Evolutionary conservation across 805 yeast species (phyloP).

Genomic region (Candida anglica): DNA sequence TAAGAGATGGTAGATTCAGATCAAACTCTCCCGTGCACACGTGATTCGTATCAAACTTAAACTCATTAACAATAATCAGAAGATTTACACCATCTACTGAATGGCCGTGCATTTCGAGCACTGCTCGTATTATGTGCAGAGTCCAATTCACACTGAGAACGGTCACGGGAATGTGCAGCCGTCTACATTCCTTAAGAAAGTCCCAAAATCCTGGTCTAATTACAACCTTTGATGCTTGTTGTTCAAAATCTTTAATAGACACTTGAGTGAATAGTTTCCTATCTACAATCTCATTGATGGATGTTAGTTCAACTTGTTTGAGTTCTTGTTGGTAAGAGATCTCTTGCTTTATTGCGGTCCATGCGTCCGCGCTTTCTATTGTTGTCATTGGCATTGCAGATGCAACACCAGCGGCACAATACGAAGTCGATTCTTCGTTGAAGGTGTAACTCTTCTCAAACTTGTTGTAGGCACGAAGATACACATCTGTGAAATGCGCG

Average conservation of each 20-base stretch:
- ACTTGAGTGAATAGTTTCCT: constrained; percentile 42
- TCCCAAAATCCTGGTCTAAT: constrained; percentile 37
- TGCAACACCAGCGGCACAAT: background rate
- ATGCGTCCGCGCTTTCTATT: background rate
- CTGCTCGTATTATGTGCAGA: constrained; percentile 38
- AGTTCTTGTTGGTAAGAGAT: constrained; percentile 42
- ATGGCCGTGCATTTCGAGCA: constrained; percentile 18
- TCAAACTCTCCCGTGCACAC: constrained; percentile 29
- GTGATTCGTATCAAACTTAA: constrained; percentile 30
- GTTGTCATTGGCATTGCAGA: background rate
- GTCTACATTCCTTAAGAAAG: constrained; percentile 20
- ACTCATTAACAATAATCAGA: constrained; percentile 47
- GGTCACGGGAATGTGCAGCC: constrained; percentile 28
- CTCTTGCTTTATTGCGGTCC: constrained; percentile 29
- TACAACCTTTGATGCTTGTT: constrained; percentile 32
- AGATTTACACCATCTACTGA: constrained; percentile 14
- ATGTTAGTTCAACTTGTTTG: constrained; percentile 43
- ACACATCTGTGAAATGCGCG: constrained; percentile 40
- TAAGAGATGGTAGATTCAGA: constrained; percentile 13
- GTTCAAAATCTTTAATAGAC: constrained; percentile 19
- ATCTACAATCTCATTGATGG: constrained; percentile 40
- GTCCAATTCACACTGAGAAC: constrained; percentile 67
- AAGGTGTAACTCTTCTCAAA: constrained; percentile 9
- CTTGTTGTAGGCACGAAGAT: constrained; percentile 30
- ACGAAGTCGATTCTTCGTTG: background rate